Evolutionary conservation across 768 basidiomycete genomes (phyloP), one percentile per base, ranked within the genome.

Genomic region (Lanmaoa pseudosensibilis): DNA sequence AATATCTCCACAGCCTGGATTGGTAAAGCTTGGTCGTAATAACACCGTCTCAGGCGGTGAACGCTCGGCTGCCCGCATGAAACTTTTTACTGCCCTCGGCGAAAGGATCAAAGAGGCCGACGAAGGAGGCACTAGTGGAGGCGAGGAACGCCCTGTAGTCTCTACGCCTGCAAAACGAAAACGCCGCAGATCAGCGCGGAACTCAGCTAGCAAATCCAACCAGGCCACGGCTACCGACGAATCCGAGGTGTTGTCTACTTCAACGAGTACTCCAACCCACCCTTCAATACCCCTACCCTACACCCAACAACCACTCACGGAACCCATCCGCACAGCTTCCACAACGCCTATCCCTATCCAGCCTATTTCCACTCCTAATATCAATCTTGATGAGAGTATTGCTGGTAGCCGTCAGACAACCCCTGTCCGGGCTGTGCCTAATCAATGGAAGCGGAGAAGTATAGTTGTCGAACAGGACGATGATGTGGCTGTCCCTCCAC

Each of bases 21-120:
- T 69, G 36, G 78, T 78, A 58, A 60, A 71, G 65, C 73, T 87
- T 33, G 75, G 73, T 52, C 81, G 92, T 54, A 92, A 88, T 63
- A 92, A 92, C 65, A 94, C 92, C 18, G 85, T 92, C 15, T 82
- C 90, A 2, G 91, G 90, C 7, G 90, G 88, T 30, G 91, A 92
- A 65, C 85, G 91, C 34, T 79, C 80, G 32, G 88, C 83, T 30
- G 90, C 87, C 13, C 81, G 91, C 41, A 81, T 83, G 62, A 77
- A 85, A 50, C 79, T 92, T 76, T 76, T 90, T 38, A 82, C 78
- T 52, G 78, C 83, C 11, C 74, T 92, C 18, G 81, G 80, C n/a
- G 81, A 83, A 48, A 67, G 81, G 50, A 67, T 78, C 60, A 78
- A 84, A 54, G 86, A 87, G 61, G 77, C 82, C 2, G 88, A 90